Conservation (phyloP, 768 basidiomycete species). For the Boletus subcaerulescens region DNA sequence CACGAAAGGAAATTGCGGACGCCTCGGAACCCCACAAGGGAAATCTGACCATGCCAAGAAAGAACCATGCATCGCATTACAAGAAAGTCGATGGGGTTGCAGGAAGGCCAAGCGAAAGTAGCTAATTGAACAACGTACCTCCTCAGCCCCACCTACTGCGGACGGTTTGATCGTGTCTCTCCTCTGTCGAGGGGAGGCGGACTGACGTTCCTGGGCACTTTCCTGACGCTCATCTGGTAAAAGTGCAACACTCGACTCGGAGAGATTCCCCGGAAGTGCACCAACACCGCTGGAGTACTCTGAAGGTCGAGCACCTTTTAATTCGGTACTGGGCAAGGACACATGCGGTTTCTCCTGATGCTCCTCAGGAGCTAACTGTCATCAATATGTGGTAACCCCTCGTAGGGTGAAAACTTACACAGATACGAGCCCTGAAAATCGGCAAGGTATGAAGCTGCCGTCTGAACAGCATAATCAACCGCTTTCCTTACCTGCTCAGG, state of each 20-base stretch:
- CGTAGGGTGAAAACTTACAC: slow-evolving; percentile 9
- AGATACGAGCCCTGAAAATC: background rate
- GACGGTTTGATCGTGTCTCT: slow-evolving; percentile 16
- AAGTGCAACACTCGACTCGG: slow-evolving; percentile 46
- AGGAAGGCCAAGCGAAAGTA: background rate
- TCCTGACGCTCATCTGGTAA: slow-evolving; percentile 46
- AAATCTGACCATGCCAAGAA: background rate
- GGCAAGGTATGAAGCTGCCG: slow-evolving; percentile 3
- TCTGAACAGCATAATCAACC: background rate
- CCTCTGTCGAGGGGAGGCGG: slow-evolving; percentile 8
- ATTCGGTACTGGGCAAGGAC: slow-evolving; percentile 37
- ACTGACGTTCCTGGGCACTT: background rate
- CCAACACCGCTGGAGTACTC: slow-evolving; percentile 43
- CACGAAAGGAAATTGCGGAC: background rate
- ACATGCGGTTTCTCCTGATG: background rate
- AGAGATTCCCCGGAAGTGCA: slow-evolving; percentile 44
- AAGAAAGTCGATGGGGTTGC: background rate
- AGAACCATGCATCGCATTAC: background rate
- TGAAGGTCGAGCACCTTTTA: slow-evolving; percentile 30
- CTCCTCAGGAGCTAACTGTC: slow-evolving; percentile 3
- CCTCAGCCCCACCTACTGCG: background rate
- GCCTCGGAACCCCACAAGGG: background rate
- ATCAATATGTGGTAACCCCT: slow-evolving; percentile 7
- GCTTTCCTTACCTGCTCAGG: background rate
- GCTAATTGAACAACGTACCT: slow-evolving; percentile 11